These are phyloP conservation scores for Alopecurus myosuroides DNA, from an alignment of 176 grass and related monocot genomes.

Conservation along the genomic window DNA sequence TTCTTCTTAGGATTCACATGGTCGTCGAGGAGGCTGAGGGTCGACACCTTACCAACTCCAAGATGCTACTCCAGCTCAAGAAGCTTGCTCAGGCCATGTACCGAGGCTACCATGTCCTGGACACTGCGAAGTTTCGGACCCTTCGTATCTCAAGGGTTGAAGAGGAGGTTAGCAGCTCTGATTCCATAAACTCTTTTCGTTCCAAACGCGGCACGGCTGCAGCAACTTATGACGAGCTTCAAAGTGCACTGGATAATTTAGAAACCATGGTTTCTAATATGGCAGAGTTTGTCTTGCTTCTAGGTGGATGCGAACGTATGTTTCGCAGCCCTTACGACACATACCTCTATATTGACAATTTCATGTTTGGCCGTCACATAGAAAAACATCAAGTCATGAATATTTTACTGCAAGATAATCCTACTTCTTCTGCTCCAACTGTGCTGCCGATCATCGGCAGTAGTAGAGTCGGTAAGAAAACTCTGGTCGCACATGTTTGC, in stretches of 20 bases:
- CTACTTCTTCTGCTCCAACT: neutral
- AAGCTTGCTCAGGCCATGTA: constrained; percentile 20
- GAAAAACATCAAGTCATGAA: neutral
- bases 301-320: neutral
- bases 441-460: neutral
- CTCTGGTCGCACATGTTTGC: neutral
- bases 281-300: neutral
- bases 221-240: neutral
- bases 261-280: neutral
- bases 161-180: neutral
- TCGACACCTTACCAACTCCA: constrained; percentile 25
- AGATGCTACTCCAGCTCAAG: constrained; percentile 15
- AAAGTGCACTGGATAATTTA: neutral
- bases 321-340: neutral
- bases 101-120: constrained; percentile 14
- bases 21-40: constrained; percentile 18
- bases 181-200: neutral
- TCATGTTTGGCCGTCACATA: neutral
- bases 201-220: too few species aligned
- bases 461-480: neutral
- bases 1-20: constrained; percentile 29
- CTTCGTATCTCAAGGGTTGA: neutral
- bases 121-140: neutral
- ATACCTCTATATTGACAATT: neutral
- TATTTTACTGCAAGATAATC: neutral